phyloP scores from a whole-genome alignment of 1,284 basidiomycete genomes.

The Moesziomyces parantarcticus region DNA sequence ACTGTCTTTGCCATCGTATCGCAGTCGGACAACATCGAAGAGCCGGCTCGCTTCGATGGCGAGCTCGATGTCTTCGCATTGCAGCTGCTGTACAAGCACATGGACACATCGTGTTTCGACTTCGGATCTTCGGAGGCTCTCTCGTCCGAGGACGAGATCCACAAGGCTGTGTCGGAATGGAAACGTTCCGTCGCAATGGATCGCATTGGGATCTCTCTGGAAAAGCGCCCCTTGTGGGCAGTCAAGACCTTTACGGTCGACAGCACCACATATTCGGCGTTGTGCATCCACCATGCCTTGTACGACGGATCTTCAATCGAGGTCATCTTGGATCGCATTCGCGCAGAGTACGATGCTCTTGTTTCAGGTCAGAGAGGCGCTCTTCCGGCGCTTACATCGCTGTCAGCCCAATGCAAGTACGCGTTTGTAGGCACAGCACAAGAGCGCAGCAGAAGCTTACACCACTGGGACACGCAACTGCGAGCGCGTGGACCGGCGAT shows the following conservation, averaged over 20 bases:
- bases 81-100: slow-evolving; percentile 3
- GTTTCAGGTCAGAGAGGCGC: neutral
- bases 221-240: slow-evolving; percentile 6
- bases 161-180: slow-evolving; percentile 1
- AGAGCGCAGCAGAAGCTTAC: slow-evolving; percentile 3
- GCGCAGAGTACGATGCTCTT: slow-evolving; percentile 9
- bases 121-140: neutral
- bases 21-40: neutral
- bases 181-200: slow-evolving; percentile 2
- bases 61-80: slow-evolving; percentile 2
- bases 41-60: slow-evolving; percentile 1
- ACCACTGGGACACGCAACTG: slow-evolving; percentile 8
- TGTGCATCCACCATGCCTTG: slow-evolving; percentile 21
- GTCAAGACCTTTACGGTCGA: slow-evolving; percentile 1
- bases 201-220: neutral
- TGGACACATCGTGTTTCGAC: neutral
- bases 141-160: neutral
- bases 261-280: neutral
- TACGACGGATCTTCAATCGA: slow-evolving; percentile 21
- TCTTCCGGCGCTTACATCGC: neutral
- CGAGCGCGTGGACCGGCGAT: slow-evolving; percentile 11
- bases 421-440: slow-evolving; percentile 2
- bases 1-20: slow-evolving; percentile 12
- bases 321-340: slow-evolving; percentile 11
- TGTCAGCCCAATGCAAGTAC: slow-evolving; percentile 1